Conservation (phyloP, 2,329 filamentous ascomycete species). For the Chaetomium sp. region DNA sequence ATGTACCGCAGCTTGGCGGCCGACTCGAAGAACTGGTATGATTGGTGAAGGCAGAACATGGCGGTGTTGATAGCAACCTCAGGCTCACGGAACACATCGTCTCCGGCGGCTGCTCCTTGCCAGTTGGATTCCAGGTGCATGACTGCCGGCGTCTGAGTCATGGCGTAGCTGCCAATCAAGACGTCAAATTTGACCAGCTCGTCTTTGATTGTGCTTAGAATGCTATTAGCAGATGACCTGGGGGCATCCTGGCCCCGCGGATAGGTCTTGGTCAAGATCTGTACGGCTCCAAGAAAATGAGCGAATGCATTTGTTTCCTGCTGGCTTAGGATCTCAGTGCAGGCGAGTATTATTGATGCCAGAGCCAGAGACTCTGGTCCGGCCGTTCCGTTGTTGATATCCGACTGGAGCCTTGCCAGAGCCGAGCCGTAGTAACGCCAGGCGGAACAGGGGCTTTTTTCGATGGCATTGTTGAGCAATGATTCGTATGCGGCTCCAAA, state of each 20-base stretch:
- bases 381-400: not conserved
- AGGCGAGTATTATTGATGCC: slow-evolving; percentile 9
- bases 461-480: slow-evolving; percentile 1
- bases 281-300: slow-evolving; percentile 10
- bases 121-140: slow-evolving; percentile 4
- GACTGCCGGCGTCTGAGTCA: slow-evolving; percentile 3
- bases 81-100: not conserved
- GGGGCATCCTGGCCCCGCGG: not conserved
- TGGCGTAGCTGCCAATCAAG: slow-evolving; percentile 7
- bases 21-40: slow-evolving; percentile 8
- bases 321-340: slow-evolving; percentile 11
- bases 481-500: slow-evolving; percentile 13
- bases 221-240: not conserved
- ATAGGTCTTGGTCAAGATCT: not conserved
- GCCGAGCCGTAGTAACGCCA: slow-evolving; percentile 13
- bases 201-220: slow-evolving; percentile 6
- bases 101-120: not conserved
- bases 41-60: slow-evolving; percentile 9
- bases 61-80: slow-evolving; percentile 5
- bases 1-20: slow-evolving; percentile 7
- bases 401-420: slow-evolving; percentile 7
- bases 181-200: slow-evolving; percentile 4
- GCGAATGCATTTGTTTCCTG: slow-evolving; percentile 5
- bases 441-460: not conserved
- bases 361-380: slow-evolving; percentile 8